Base-by-base conservation (phyloP, 495 filamentous ascomycete species). In the Aspergillus mulundensis region DNA sequence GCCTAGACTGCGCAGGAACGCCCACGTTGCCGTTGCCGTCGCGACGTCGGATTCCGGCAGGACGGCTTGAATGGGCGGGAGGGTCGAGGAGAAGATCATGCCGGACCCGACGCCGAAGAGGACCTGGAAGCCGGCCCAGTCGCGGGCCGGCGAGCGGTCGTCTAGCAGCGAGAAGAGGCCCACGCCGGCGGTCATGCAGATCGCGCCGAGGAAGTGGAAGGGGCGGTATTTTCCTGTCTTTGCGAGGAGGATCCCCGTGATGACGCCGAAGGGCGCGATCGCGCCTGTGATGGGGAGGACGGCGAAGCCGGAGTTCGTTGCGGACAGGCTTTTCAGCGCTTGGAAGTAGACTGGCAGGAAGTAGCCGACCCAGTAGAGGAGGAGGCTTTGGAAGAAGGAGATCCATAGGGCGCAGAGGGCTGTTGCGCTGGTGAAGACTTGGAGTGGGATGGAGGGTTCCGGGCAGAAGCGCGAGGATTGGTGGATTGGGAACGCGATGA, bases 121-220 rank as follows among this genome's bases (percentile, higher is more conserved):
- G 0, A 82, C 53, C 21, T 77, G 77, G 24, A 80, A 60, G 39
- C 78, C 71, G 11, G 79, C 70, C 73, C 76, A 83, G 0, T 55
- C 69, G 0, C 64, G 41, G 1, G 71, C 66, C 30, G 63, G 71
- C 12, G 80, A 81, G 14, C 68, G 38, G 2, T 63, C 58, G 21
- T 79, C 69, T 24, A 84, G 69, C n/a, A 77, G 54, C 56, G 69
- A 68, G 47, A 83, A 54, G 3, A 82, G 49, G 1, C 77, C 79
- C 8, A 72, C 53, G 21, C 80, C 78, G 14, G 80, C 19, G 1
- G 74, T 77, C 3, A 75, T 72, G 8, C 79, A 44, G 14, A 54
- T 30, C 77, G 80, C 82, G 11, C 81, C 81, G 12, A 60, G 40
- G 77, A 77, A 83, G 28, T 81, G 64, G 1, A 72, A 67, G 77